A percentile compares a stretch with the other conserved stretches of the same genome.
Conservation (phyloP, 768 basidiomycete genomes). For the Lentinula edodes region DNA sequence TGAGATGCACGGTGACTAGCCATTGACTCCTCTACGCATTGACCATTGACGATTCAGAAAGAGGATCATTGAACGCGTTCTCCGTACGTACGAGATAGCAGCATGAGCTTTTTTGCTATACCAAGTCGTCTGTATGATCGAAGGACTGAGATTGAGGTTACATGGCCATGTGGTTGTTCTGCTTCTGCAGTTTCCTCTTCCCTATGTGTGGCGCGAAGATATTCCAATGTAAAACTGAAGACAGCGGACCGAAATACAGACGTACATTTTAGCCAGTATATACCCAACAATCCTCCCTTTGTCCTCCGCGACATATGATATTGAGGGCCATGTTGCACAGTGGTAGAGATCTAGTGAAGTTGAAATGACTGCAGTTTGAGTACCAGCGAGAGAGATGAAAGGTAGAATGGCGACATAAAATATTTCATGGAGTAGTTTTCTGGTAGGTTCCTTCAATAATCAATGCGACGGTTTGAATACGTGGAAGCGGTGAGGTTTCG, state of each 20-base stretch:
- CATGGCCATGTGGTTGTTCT: conserved; percentile 81
- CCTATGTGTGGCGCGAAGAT: conserved; percentile 31
- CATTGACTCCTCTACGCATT: conserved; percentile 80
- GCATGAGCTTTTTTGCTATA: conserved; percentile 92
- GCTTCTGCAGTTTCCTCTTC: conserved; percentile 61
- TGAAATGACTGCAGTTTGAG: conserved; percentile 1
- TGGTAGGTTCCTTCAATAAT: conserved; percentile 67
- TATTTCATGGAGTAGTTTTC: conserved; percentile 90
- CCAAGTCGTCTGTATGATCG: conserved; percentile 88
- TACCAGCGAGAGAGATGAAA: conserved; percentile 1
- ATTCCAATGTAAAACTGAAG: not conserved
- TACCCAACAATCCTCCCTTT: conserved; percentile 92
- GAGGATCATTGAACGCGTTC: not conserved
- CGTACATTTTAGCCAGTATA: conserved; percentile 92
- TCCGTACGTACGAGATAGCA: conserved; percentile 77
- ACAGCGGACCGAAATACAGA: conserved; percentile 6
- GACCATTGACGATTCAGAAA: not conserved
- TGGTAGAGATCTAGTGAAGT: conserved; percentile 71
- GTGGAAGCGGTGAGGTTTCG: not conserved
- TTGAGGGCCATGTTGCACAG: conserved; percentile 89
- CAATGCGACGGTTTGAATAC: not conserved
- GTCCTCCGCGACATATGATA: conserved; percentile 93
- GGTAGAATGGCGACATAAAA: conserved; percentile 36
- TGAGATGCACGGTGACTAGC: conserved; percentile 80
- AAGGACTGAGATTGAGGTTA: conserved; percentile 94